Evolutionary conservation across 176 grass and related monocot genomes (phyloP).

Genomic region (Aechmea fasciata): DNA sequence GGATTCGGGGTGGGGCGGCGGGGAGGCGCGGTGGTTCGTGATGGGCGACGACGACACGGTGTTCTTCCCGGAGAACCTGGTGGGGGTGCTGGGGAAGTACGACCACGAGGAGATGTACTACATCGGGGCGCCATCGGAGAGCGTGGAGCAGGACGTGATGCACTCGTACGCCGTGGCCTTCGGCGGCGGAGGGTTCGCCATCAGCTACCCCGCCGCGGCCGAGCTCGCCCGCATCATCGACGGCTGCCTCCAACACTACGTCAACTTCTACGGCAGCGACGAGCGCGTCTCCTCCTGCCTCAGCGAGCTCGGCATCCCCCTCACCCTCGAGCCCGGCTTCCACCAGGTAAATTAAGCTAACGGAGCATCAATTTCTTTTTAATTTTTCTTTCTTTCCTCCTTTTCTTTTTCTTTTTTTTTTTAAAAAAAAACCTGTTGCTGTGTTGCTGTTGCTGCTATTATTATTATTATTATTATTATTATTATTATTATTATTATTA

Average conservation of each 20-base stretch:
- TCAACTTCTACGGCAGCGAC: conserved; percentile 69
- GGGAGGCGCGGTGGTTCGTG: conserved; percentile 63
- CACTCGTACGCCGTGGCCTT: conserved; percentile 93
- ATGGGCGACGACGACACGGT: conserved; percentile 99
- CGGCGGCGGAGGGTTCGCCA: conserved; percentile 81
- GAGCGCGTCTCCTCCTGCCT: conserved; percentile 82
- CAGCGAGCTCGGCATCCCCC: conserved; percentile 68
- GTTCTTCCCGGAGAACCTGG: conserved; percentile 89
- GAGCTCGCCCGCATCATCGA: conserved; percentile 49
- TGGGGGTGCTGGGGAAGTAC: conserved; percentile 73
- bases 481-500: too few species aligned
- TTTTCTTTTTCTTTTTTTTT: too few species aligned
- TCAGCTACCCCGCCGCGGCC: conserved; percentile 71
- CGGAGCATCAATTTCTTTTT: too few species aligned
- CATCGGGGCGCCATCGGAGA: conserved; percentile 83
- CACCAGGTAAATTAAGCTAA: conserved; percentile 44
- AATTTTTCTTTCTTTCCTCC: too few species aligned
- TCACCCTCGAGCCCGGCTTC: conserved; percentile 87
- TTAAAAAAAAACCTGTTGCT: too few species aligned
- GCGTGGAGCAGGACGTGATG: conserved; percentile 86
- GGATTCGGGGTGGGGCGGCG: neutral
- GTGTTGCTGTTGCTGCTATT: too few species aligned
- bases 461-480: too few species aligned
- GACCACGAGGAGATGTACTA: conserved; percentile 91
- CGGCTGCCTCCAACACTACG: conserved; percentile 68